Percentiles rank a stretch among this genome's conserved stretches.
These are phyloP conservation scores for Heterobasidion occidentale DNA, from an alignment of 1,284 basidiomycete genomes.

Conservation along the genomic window DNA sequence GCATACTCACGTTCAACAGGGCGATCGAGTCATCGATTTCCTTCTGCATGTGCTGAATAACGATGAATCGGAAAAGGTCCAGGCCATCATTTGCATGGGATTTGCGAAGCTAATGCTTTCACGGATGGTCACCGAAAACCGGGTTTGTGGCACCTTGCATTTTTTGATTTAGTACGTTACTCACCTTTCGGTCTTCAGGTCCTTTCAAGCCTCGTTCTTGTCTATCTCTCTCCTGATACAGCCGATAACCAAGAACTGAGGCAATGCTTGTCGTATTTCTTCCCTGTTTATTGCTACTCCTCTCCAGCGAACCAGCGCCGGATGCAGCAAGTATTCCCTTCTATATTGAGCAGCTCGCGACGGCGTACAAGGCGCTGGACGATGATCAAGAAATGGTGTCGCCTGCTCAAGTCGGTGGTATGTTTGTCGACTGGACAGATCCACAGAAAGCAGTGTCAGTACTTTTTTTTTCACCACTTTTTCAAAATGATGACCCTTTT, in stretches of 20 bases:
- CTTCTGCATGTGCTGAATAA: slow-evolving; percentile 69
- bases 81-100: slow-evolving; percentile 78
- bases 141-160: slow-evolving; percentile 34
- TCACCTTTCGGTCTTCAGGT: slow-evolving; percentile 40
- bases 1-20: slow-evolving; percentile 27
- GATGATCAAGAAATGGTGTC: slow-evolving; percentile 77
- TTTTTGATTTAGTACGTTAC: not conserved
- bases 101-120: slow-evolving; percentile 87
- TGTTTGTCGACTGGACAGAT: slow-evolving; percentile 93
- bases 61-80: slow-evolving; percentile 71
- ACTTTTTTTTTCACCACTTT: not conserved
- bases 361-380: slow-evolving; percentile 67
- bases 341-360: slow-evolving; percentile 65
- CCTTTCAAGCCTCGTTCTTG: slow-evolving; percentile 69
- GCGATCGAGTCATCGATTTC: slow-evolving; percentile 66
- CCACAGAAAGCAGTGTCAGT: slow-evolving; percentile 72
- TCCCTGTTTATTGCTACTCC: slow-evolving; percentile 91
- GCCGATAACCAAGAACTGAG: slow-evolving; percentile 79
- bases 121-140: slow-evolving; percentile 73
- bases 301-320: slow-evolving; percentile 72
- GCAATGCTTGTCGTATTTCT: slow-evolving; percentile 94
- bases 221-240: slow-evolving; percentile 87
- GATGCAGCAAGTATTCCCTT: slow-evolving; percentile 77
- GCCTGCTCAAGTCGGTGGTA: slow-evolving; percentile 72
- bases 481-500: slow-evolving; percentile 8